Conservation (phyloP, 2,329 filamentous ascomycete species). For the Westerdykella sp. region DNA sequence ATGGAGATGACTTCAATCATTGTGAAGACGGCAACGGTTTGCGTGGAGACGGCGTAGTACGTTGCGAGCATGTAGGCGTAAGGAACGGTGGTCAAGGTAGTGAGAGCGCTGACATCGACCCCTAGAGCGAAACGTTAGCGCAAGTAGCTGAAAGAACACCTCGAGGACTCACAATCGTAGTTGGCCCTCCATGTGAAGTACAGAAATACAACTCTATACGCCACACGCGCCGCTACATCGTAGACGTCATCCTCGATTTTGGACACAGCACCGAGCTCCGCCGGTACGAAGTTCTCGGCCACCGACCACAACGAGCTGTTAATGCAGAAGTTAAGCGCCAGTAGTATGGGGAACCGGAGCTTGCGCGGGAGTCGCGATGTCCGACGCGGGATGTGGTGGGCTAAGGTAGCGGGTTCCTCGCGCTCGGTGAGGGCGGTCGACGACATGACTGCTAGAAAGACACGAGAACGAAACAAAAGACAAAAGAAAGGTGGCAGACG, state of each 20-base stretch:
- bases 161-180: slow-evolving; percentile 59
- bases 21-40: slow-evolving; percentile 56
- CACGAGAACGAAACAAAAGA: background rate
- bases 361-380: slow-evolving; percentile 28
- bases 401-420: slow-evolving; percentile 21
- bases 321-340: slow-evolving; percentile 54
- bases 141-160: background rate
- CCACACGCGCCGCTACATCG: slow-evolving; percentile 48
- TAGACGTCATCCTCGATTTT: slow-evolving; percentile 59
- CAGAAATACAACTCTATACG: slow-evolving; percentile 59
- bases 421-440: slow-evolving; percentile 20
- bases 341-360: slow-evolving; percentile 39
- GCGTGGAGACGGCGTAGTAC: slow-evolving; percentile 66
- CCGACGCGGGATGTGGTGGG: slow-evolving; percentile 15
- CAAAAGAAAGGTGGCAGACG: background rate
- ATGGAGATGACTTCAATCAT: slow-evolving; percentile 63
- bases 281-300: slow-evolving; percentile 53
- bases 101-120: slow-evolving; percentile 41
- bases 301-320: slow-evolving; percentile 60
- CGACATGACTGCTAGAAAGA: slow-evolving; percentile 18
- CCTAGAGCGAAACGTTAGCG: slow-evolving; percentile 6
- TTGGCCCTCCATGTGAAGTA: slow-evolving; percentile 65
- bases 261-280: slow-evolving; percentile 62
- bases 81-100: slow-evolving; percentile 66
- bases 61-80: slow-evolving; percentile 67